Evolutionary conservation across 192 early-diverging fungal species (phyloP).

Genomic region (Ambispora gerdemannii): DNA sequence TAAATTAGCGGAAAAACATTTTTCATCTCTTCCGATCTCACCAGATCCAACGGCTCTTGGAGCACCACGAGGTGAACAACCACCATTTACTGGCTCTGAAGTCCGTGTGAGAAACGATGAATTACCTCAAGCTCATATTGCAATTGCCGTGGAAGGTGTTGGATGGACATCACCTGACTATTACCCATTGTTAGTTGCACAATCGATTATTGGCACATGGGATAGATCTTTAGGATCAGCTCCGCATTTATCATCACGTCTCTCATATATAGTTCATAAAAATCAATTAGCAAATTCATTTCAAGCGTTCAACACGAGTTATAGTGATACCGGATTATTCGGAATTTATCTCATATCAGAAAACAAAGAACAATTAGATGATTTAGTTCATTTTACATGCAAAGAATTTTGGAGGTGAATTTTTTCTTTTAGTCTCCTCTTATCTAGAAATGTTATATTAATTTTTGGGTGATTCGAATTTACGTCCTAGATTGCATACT

Average conservation of each 20-base stretch:
- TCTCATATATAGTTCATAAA: conserved; percentile 81
- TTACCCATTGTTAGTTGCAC: conserved; percentile 92
- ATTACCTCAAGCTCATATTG: conserved; percentile 91
- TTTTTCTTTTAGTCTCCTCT: no score
- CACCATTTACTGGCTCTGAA: conserved; percentile 88
- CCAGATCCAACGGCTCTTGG: conserved; percentile 47
- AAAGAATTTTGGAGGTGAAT: conserved; percentile 69
- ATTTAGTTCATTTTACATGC: conserved; percentile 82
- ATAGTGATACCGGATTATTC: conserved; percentile 96
- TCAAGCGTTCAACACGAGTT: conserved; percentile 99
- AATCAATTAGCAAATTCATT: conserved; percentile 93
- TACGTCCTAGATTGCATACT: conserved; percentile 78
- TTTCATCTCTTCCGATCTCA: conserved; percentile 70
- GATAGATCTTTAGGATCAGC: conserved; percentile 91
- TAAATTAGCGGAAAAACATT: conserved; percentile 89
- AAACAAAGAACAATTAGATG: conserved; percentile 77
- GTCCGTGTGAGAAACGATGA: conserved; percentile 84
- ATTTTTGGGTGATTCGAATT: no score
- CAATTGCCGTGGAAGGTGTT: conserved; percentile 95
- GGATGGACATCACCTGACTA: conserved; percentile 95
- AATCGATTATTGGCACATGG: conserved; percentile 96
- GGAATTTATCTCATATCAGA: conserved; percentile 92
- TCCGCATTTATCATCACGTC: conserved; percentile 78
- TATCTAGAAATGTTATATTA: no score
- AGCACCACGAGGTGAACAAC: conserved; percentile 46